Evolutionary conservation across 2,329 filamentous ascomycete genomes (phyloP), one percentile per base, ranked within the genome.

Genomic region (Calonectria pauciramosa): DNA sequence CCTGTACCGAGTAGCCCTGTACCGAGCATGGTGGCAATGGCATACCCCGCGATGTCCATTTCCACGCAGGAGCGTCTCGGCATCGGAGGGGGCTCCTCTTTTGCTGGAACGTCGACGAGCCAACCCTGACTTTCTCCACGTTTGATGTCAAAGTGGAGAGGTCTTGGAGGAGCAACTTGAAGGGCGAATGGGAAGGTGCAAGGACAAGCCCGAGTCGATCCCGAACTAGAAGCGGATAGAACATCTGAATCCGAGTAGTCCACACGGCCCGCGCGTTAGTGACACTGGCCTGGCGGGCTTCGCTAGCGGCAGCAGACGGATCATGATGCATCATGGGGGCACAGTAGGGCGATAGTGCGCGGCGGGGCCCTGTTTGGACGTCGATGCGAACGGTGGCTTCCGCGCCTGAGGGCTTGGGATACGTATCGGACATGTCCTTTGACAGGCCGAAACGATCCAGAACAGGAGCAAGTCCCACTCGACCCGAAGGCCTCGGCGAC

Each of bases 231-330:
- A 63, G 56, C 36, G 56, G 56, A 28, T 38, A 26, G 56, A 63
- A 63, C 56, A 63, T 59, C 54, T 59, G n/a, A 34, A 59, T 59
- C 32, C 34, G 32, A 63, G 34, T 63, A 63, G 34, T 41, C 56
- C 56, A 63, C 56, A 63, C 56, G 56, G 56, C 56, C 56, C 56
- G 56, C 56, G 36, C 56, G 56, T 63, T 63, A 63, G 56, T 41
- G 34, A 63, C 34, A 63, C 34, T 28, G n/a, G 32, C 51, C 10
- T 10, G 28, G 52, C 52, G 9, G 18, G 26, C 28, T 20, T 28
- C 26, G 26, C 56, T 28, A 63, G 56, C 30, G 36, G 56, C 18
- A 60, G n/a, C 23, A 60, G 56, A 60, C 34, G 34, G 56, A 63
- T 63, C 56, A 63, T 41, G 36, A 63, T 63, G 56, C 56, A 41